phyloP scores from a whole-genome alignment of 2,329 filamentous ascomycete species.

The Elsinoe necatrix region DNA sequence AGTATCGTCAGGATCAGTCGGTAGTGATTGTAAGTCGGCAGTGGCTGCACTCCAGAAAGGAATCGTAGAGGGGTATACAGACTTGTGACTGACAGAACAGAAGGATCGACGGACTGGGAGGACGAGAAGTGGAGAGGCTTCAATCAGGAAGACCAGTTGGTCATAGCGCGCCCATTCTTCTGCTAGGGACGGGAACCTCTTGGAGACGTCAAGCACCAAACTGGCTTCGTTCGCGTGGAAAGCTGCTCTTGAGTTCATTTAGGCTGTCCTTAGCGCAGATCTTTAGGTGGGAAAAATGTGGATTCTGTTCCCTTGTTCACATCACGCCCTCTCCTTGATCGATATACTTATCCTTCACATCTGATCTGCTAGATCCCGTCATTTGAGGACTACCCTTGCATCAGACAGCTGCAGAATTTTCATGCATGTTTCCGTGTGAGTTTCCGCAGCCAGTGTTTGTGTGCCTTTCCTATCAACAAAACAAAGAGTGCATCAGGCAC shows the following conservation, averaged over 20 bases:
- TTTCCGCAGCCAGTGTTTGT: background rate
- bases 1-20: background rate
- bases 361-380: background rate
- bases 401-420: constrained; percentile 1
- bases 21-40: background rate
- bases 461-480: background rate
- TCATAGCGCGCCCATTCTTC: background rate
- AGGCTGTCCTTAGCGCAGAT: background rate
- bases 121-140: background rate
- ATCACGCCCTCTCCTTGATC: background rate
- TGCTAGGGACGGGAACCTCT: background rate
- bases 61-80: background rate
- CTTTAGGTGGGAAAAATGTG: constrained; percentile 1
- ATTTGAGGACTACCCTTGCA: background rate
- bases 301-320: background rate
- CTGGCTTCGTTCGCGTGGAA: background rate
- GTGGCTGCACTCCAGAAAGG: background rate
- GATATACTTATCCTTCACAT: background rate
- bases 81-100: background rate
- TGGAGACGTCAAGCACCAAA: background rate
- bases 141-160: constrained; percentile 1
- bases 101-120: background rate
- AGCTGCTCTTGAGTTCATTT: background rate
- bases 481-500: constrained; percentile 8
- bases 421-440: background rate